These are phyloP conservation scores for Rhodomyrtus tomentosa DNA, from an alignment of 345 rosid species.

Conservation along the genomic window DNA sequence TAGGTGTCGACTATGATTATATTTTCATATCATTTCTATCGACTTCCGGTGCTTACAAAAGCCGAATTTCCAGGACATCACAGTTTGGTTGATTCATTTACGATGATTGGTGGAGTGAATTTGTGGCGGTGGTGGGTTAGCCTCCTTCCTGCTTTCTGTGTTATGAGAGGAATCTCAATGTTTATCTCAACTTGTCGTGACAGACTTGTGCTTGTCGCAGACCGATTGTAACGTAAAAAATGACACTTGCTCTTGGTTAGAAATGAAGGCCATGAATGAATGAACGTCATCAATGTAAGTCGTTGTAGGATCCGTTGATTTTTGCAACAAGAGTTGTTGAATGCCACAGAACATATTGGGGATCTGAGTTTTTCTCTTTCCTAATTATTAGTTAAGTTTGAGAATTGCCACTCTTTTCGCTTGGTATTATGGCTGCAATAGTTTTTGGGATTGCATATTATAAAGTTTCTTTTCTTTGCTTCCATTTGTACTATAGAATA, in stretches of 20 bases:
- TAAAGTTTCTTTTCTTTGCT: not conserved
- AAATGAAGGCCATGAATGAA: not conserved
- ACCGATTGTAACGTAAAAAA: not conserved
- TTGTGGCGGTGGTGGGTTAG: not conserved
- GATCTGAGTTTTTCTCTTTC: not conserved
- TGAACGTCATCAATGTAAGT: not conserved
- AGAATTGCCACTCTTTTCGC: not conserved
- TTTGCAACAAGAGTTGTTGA: not conserved
- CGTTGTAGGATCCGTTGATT: not conserved
- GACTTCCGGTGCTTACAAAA: no score
- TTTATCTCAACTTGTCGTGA: not conserved
- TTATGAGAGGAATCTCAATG: not conserved
- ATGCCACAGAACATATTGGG: not conserved
- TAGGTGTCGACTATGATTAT: no score
- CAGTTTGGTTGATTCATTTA: not conserved
- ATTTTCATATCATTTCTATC: no score
- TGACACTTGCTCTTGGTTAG: not conserved
- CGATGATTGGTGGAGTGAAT: not conserved
- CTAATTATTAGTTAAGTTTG: not conserved
- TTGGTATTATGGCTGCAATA: not conserved
- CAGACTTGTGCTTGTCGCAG: not conserved
- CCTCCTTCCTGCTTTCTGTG: not conserved
- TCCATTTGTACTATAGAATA: constrained; percentile 12
- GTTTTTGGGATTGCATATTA: not conserved
- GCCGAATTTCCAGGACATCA: no score